phyloP scores from a whole-genome alignment of 148 eudicot genomes.

The Pouteria glomerata region DNA sequence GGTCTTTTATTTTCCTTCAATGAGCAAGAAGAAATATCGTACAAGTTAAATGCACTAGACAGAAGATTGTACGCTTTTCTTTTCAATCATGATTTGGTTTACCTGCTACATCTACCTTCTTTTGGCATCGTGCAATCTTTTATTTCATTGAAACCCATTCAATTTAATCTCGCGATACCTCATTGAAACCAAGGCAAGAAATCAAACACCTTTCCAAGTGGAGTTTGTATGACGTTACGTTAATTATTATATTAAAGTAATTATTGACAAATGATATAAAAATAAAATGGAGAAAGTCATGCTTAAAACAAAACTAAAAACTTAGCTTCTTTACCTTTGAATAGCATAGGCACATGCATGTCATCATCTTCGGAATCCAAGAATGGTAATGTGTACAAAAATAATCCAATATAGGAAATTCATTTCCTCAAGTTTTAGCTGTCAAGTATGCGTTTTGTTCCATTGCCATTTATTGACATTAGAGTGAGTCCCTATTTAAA shows the following conservation, averaged over 20 bases:
- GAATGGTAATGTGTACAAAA: background rate
- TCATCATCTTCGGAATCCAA: background rate
- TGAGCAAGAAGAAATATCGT: background rate
- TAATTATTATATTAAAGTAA: slow-evolving; percentile 1
- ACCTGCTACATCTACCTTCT: background rate
- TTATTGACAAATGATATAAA: too few relatives aligned
- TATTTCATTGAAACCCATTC: background rate
- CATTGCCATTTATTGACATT: background rate
- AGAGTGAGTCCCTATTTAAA: background rate
- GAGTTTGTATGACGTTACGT: background rate
- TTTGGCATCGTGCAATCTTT: background rate
- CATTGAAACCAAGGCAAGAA: background rate
- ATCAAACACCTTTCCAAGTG: background rate
- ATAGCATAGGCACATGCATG: too few relatives aligned
- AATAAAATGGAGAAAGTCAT: background rate
- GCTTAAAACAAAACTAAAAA: background rate
- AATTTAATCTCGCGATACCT: background rate
- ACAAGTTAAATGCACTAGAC: background rate
- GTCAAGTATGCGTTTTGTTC: background rate
- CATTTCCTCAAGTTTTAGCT: background rate
- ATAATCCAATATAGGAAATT: background rate
- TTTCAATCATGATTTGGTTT: background rate
- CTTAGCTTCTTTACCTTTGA: too few relatives aligned
- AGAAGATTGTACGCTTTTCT: background rate
- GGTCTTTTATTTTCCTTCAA: background rate